phyloP scores from a whole-genome alignment of 495 filamentous ascomycete genomes.

The Aspergillus carlsbadensis region DNA sequence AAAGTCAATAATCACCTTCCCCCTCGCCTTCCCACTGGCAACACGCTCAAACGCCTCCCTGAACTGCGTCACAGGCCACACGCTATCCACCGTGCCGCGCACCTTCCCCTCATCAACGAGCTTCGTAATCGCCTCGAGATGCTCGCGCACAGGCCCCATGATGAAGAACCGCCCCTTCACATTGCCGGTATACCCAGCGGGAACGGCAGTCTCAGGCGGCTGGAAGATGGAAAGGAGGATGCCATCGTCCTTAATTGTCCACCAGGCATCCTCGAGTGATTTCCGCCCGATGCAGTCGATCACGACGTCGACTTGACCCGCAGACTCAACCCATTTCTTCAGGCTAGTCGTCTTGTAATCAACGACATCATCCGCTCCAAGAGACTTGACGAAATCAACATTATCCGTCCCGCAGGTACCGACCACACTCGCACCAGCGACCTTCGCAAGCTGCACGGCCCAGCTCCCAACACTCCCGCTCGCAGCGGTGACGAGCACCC shows the following conservation, averaged over 20 bases:
- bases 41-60: constrained; percentile 45
- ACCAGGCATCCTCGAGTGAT: constrained; percentile 48
- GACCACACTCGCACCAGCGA: constrained; percentile 43
- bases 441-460: constrained; percentile 53
- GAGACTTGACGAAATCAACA: constrained; percentile 35
- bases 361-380: constrained; percentile 48
- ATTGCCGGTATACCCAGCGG: constrained; percentile 24
- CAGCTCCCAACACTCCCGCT: constrained; percentile 55
- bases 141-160: constrained; percentile 38
- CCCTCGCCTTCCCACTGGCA: constrained; percentile 39
- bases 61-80: constrained; percentile 45
- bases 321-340: constrained; percentile 32
- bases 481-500: constrained; percentile 50
- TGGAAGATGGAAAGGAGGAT: constrained; percentile 50
- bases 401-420: constrained; percentile 42
- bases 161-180: constrained; percentile 46
- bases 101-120: constrained; percentile 43
- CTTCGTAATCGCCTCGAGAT: constrained; percentile 42
- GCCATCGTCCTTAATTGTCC: constrained; percentile 39
- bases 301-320: constrained; percentile 45
- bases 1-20: constrained; percentile 43
- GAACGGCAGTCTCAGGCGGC: constrained; percentile 44
- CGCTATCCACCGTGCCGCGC: constrained; percentile 44
- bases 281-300: constrained; percentile 52
- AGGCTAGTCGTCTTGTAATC: constrained; percentile 42